Conservation (phyloP, 2,329 filamentous ascomycete genomes). For the Pestalotiopsis sp. region DNA sequence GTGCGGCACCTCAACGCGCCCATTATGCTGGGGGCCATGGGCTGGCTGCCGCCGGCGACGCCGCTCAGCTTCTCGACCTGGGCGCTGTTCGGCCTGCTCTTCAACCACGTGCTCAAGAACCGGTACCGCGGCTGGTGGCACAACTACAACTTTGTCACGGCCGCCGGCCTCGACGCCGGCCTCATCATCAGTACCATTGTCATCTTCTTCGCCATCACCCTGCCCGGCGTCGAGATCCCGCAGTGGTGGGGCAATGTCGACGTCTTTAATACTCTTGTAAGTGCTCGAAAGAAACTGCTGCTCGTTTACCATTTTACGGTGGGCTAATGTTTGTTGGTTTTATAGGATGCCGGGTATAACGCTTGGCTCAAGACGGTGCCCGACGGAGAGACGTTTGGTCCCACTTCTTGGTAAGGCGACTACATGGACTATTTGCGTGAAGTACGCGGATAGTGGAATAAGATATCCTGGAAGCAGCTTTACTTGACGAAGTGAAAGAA, state of each 20-base stretch:
- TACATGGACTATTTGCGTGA: not conserved
- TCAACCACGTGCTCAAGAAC: conserved; percentile 58
- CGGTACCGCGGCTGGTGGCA: conserved; percentile 62
- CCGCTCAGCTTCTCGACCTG: conserved; percentile 61
- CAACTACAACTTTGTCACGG: conserved; percentile 43
- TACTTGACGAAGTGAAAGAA: too few relatives aligned
- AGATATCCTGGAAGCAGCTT: not conserved
- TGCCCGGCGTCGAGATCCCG: conserved; percentile 37
- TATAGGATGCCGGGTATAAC: conserved; percentile 10
- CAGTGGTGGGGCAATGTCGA: conserved; percentile 56
- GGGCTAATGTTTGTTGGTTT: not conserved
- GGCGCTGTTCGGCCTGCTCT: conserved; percentile 58
- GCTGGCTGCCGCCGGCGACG: conserved; percentile 59
- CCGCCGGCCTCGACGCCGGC: conserved; percentile 40
- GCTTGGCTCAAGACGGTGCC: conserved; percentile 12
- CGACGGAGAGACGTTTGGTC: conserved; percentile 12
- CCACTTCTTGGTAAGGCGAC: conserved; percentile 7
- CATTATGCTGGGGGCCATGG: conserved; percentile 57
- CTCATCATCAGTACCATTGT: conserved; percentile 39
- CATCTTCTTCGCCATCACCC: conserved; percentile 37
- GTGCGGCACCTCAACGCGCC: conserved; percentile 57
- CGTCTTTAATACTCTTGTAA: conserved; percentile 36
- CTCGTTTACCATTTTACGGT: not conserved
- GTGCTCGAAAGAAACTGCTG: conserved; percentile 23
- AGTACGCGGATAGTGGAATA: too few relatives aligned